These are phyloP conservation scores for Pyrenophora teres DNA, from an alignment of 2,329 filamentous ascomycete genomes.

Conservation along the genomic window DNA sequence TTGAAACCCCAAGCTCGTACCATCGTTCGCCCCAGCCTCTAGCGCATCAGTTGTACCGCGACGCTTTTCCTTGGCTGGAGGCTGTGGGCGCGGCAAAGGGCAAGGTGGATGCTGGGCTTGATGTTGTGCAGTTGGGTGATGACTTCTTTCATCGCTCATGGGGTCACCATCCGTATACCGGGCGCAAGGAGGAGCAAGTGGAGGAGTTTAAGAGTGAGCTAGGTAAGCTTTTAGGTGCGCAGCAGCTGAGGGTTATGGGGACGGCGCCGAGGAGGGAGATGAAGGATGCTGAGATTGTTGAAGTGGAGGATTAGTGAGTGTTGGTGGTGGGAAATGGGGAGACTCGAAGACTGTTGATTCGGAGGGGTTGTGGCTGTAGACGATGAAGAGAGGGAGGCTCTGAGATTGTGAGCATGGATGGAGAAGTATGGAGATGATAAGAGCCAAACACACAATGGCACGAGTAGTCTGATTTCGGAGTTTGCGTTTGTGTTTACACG, in stretches of 20 bases:
- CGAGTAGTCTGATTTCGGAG: too few species aligned
- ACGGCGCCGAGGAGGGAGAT: conserved; percentile 3
- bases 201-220: conserved; percentile 24
- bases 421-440: too few species aligned
- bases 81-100: conserved; percentile 34
- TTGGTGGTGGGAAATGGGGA: neutral
- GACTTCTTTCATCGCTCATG: neutral
- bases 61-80: conserved; percentile 46
- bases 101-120: conserved; percentile 36
- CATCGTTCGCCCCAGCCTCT: conserved; percentile 5
- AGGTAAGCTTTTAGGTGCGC: conserved; percentile 22
- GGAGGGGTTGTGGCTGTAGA: too few species aligned
- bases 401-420: too few species aligned
- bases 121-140: conserved; percentile 23
- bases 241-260: conserved; percentile 25
- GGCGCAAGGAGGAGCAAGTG: neutral
- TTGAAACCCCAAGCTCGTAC: conserved; percentile 22
- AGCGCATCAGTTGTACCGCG: conserved; percentile 42
- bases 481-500: too few species aligned
- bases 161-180: too few species aligned
- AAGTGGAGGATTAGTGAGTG: conserved; percentile 5
- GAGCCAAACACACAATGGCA: too few species aligned
- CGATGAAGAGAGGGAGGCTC: too few species aligned
- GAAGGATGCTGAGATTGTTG: neutral
- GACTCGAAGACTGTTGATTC: too few species aligned